Base-by-base conservation (phyloP, 176 grass and related monocot species). In the Juncus effusus region DNA sequence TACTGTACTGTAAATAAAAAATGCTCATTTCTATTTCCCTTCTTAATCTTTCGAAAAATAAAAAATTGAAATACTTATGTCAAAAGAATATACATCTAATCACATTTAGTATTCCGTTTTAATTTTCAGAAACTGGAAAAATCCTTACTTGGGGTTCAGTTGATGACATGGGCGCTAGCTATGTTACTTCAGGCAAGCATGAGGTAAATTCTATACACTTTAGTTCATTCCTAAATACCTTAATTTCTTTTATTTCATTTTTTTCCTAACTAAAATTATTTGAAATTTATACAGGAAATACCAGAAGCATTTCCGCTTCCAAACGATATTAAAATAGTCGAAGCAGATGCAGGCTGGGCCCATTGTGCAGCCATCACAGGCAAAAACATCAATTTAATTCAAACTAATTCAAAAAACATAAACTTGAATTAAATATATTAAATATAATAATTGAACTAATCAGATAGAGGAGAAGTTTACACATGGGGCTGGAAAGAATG, bases 401-500 rank as follows among this genome's bases (percentile, higher is more conserved):
- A 16, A 54, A 4, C 0, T 62, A 69, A 15, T 56, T 67, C 58
- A 7, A 2, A 72, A 72, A 49, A 60, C 58, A 60, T 58, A 44
- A 13, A 10, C 6, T 12, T n/a, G 41, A 54, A 10, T 54, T 53
- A 2, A 10, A 8, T 54, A 55, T 59, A 59, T 12, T 71, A 71
- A 75, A 55, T 52, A 16, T 56, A 65, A 45, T 19, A 62, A 77
- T 69, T 72, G 15, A 59, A 80, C 35, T 2, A 47, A 82, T 62
- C 76, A 99, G 95, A 80, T 82, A 71, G 75, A 79, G 95, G 95
- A 39, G 86, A 87, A 64, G 83, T 99, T 16, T 99, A 99, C 51
- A 90, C 95, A 63, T 99, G 95, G 95, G 95, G 95, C 71, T 99
- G 95, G 95, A 99, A 94, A 85, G 95, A 99, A 74, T 99, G 95